Evolutionary conservation across 352 stramenopile species (phyloP).

Genomic region (Elongisporangium prolatum): DNA sequence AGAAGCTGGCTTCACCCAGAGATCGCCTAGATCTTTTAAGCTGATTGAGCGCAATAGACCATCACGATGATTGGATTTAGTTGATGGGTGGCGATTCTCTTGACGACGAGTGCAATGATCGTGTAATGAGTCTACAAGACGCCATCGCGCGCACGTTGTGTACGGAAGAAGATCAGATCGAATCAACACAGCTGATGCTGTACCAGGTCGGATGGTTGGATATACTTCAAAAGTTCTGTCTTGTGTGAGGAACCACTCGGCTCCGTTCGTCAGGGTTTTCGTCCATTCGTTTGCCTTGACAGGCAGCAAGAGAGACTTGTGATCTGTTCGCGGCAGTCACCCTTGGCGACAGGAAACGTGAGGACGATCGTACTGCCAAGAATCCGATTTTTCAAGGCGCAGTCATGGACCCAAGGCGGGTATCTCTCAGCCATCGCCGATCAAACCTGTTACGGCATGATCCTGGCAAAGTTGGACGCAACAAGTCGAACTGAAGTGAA

Average conservation of each 20-base stretch:
- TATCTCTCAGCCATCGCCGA: not conserved
- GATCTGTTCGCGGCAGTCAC: not conserved
- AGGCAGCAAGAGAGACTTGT: not conserved
- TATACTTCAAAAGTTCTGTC: too few species aligned
- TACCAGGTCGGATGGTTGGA: too few species aligned
- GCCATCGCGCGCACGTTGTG: too few species aligned
- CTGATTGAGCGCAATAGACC: too few species aligned
- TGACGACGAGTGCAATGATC: too few species aligned
- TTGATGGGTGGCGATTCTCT: too few species aligned
- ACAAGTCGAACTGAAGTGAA: not conserved
- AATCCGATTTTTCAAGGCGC: not conserved
- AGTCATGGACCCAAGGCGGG: not conserved
- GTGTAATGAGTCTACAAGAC: too few species aligned
- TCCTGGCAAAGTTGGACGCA: not conserved
- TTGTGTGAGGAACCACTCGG: too few species aligned
- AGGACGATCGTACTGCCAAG: not conserved
- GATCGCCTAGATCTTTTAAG: not conserved
- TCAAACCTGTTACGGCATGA: not conserved
- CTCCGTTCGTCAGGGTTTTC: not conserved
- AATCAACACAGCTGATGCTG: too few species aligned
- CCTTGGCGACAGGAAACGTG: not conserved
- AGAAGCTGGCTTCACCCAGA: not conserved
- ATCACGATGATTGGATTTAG: not conserved
- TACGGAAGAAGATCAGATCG: too few species aligned
- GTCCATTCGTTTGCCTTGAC: not conserved